phyloP scores from a whole-genome alignment of 495 filamentous ascomycete genomes.

The Penicillium odoratum region DNA sequence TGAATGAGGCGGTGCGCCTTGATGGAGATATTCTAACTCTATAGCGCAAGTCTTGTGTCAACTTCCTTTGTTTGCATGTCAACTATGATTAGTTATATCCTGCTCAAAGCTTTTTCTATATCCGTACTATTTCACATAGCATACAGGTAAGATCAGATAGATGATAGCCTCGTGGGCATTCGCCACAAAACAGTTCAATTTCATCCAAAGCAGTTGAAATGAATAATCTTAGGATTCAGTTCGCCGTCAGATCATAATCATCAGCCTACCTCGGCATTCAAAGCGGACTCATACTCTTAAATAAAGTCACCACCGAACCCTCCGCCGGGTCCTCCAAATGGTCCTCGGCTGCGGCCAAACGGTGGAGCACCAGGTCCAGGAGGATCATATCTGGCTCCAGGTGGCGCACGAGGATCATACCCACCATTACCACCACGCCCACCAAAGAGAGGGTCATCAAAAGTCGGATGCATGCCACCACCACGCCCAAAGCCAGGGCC shows the following conservation, averaged over 20 bases:
- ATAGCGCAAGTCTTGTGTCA: too few relatives aligned
- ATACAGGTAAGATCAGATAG: background rate
- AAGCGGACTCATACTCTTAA: constrained; percentile 32
- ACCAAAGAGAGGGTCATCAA: constrained; percentile 87
- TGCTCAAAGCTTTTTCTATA: too few relatives aligned
- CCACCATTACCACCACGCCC: constrained; percentile 53
- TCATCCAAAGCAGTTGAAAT: background rate
- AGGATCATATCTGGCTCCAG: constrained; percentile 75
- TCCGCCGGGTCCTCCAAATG: constrained; percentile 44
- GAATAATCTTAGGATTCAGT: background rate
- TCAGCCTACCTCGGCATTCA: background rate
- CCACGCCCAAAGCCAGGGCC: constrained; percentile 55
- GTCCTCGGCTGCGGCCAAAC: constrained; percentile 47
- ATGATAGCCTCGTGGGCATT: background rate
- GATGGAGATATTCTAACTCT: too few relatives aligned
- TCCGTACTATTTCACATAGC: background rate
- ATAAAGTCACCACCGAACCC: constrained; percentile 69
- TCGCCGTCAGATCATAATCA: background rate
- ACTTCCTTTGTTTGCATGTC: too few relatives aligned
- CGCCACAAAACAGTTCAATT: background rate
- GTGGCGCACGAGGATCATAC: constrained; percentile 48
- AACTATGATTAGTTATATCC: too few relatives aligned
- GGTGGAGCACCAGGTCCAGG: constrained; percentile 68
- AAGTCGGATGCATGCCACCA: constrained; percentile 92
- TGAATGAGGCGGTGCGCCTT: background rate